A percentile compares a stretch with the other conserved stretches of the same genome.
These are phyloP conservation scores for Williopsis jadinii DNA, from an alignment of 1,139 yeast genomes.

Conservation along the genomic window DNA sequence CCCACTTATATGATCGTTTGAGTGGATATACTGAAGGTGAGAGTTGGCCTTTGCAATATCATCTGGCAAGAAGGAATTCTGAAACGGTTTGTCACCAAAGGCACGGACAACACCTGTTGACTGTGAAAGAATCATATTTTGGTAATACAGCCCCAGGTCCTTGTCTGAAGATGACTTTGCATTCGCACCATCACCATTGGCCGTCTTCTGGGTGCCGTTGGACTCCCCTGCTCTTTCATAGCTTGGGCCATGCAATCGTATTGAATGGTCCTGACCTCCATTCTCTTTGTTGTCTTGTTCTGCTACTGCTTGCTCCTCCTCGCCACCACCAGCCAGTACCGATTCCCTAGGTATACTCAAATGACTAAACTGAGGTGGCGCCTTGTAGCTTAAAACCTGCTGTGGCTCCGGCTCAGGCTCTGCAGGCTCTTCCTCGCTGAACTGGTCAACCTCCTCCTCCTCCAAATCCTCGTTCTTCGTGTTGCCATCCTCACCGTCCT, in stretches of 20 bases:
- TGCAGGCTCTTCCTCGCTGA: slow-evolving; percentile 26
- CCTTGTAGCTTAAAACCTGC: slow-evolving; percentile 16
- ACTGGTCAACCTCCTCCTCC: slow-evolving; percentile 31
- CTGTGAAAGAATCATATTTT: slow-evolving; percentile 39
- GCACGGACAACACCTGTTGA: slow-evolving; percentile 41
- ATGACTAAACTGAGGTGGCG: slow-evolving; percentile 22
- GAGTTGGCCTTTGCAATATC: slow-evolving; percentile 1
- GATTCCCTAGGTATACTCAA: slow-evolving; percentile 2
- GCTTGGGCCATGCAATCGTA: too few species aligned
- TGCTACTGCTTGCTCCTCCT: background rate
- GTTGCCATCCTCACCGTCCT: slow-evolving; percentile 10
- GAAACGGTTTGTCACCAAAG: slow-evolving; percentile 28
- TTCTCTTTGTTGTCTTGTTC: background rate
- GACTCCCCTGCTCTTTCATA: too few species aligned
- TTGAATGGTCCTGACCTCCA: background rate
- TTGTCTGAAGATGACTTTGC: slow-evolving; percentile 7
- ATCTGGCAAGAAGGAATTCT: slow-evolving; percentile 20
- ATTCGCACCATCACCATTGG: background rate
- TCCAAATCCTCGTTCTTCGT: slow-evolving; percentile 25
- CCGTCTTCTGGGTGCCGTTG: background rate
- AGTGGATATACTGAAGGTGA: slow-evolving; percentile 19
- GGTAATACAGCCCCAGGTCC: slow-evolving; percentile 26
- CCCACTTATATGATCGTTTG: slow-evolving; percentile 21
- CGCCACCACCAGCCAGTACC: background rate
- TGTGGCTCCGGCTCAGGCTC: background rate